phyloP scores from a whole-genome alignment of 768 basidiomycete species.

The Macrolepiota fuliginosa region DNA sequence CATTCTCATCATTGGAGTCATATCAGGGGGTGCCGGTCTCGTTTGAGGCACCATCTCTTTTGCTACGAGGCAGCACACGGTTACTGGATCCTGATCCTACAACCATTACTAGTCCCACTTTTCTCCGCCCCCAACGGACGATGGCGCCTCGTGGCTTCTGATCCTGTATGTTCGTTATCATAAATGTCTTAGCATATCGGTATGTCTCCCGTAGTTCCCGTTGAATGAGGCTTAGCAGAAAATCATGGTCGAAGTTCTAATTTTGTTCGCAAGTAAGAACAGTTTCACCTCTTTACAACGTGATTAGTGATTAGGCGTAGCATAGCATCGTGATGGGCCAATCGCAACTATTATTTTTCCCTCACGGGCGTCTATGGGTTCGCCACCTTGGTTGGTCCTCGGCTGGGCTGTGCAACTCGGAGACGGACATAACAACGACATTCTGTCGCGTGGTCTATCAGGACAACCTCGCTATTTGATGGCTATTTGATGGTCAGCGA shows the following conservation, averaged over 20 bases:
- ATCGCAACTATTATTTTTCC: background rate
- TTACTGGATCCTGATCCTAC: background rate
- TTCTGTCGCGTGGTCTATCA: too few relatives aligned
- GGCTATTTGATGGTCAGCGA: too few relatives aligned
- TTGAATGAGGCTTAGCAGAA: background rate
- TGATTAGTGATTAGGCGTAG: background rate
- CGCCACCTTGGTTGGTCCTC: background rate
- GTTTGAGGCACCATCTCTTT: background rate
- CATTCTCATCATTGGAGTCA: too few relatives aligned
- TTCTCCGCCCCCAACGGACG: conserved; percentile 4
- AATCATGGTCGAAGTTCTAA: background rate
- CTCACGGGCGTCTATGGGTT: background rate
- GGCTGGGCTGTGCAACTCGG: background rate
- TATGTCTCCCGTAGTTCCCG: background rate
- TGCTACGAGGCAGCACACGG: background rate
- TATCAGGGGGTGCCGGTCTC: background rate
- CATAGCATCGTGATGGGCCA: background rate
- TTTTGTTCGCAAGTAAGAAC: background rate
- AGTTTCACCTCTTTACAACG: background rate
- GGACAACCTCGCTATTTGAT: too few relatives aligned
- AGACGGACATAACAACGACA: background rate
- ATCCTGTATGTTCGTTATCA: background rate
- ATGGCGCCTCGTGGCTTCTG: background rate
- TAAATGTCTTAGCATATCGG: background rate
- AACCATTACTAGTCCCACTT: background rate